Evolutionary conservation across 805 yeast species (phyloP).

Genomic region (Dipodascus albidus): DNA sequence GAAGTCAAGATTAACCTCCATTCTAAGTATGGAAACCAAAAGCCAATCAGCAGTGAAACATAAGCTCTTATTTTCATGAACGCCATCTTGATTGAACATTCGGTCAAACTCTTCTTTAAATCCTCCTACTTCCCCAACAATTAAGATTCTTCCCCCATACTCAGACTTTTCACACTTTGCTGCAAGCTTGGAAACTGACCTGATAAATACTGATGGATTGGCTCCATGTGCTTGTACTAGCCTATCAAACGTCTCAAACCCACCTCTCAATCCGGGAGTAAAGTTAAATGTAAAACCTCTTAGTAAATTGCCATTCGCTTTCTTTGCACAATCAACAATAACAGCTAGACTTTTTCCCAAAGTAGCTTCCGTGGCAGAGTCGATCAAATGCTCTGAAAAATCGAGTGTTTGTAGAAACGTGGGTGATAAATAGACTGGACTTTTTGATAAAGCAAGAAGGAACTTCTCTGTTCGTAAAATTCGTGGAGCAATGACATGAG

Average conservation of each 20-base stretch:
- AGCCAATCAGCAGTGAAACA: constrained; percentile 12
- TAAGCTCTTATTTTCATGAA: neutral
- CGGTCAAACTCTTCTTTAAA: neutral
- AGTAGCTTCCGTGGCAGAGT: neutral
- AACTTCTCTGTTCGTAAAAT: constrained; percentile 83
- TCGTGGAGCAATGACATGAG: constrained; percentile 58
- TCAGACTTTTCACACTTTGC: neutral
- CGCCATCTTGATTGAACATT: neutral
- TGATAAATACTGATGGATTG: constrained; percentile 19
- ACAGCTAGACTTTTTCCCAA: constrained; percentile 15
- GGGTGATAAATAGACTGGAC: neutral
- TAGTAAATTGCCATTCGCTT: constrained; percentile 30
- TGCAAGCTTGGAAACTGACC: neutral
- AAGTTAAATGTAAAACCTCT: constrained; percentile 39
- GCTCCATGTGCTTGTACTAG: constrained; percentile 56
- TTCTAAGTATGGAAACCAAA: neutral
- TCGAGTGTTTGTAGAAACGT: neutral
- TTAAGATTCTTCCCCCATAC: neutral
- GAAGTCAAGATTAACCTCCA: neutral
- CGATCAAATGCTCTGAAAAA: neutral
- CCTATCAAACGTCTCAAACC: constrained; percentile 40
- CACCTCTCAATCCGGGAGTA: constrained; percentile 50
- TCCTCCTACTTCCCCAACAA: neutral
- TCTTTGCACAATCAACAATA: constrained; percentile 16
- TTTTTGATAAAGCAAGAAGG: constrained; percentile 49